Base-by-base conservation (phyloP, 176 grass and related monocot genomes). In the Juncus inflexus region DNA sequence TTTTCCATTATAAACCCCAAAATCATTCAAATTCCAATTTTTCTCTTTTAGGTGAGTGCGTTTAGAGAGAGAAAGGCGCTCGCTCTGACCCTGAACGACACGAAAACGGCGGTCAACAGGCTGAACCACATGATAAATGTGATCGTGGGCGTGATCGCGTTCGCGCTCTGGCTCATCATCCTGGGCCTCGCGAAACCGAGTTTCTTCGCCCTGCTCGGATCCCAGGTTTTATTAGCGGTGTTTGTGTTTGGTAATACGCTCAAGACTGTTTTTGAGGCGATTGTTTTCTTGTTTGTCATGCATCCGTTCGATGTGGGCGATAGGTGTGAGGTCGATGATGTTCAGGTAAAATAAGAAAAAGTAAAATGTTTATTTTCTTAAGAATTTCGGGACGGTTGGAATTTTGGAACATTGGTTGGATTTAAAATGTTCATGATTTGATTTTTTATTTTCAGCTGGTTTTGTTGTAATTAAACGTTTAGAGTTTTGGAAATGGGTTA, bases 261-360 rank as follows among this genome's bases (percentile, higher is more conserved):
- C 65, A 90, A 90, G 70, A 85, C 78, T 40, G n/a, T 85, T 9
- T 90, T 90, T 60, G 86, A 90, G 57, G 74, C 82, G 2, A 90
- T 90, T 12, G 56, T 90, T 3, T 90, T 90, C 62, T 52, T 90
- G 10, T 85, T 90, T 0, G 82, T 82, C 57, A 85, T 85, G 81
- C 86, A 90, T 75, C 82, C 86, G 5, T 90, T 82, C 19, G 86
- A 90, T 64, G 86, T 90, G n/a, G 86, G 86, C 66, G 86, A 90
- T 6, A 82, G 82, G 12, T 90, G 86, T 58, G 82, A 84, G 12
- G 81, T 90, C 63, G 82, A 81, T 12, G 82, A 5, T 12, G 75
- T 81, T 40, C 77, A 85, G 86, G 86, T 90, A 68, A 6, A 12
- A 47, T 47, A 47, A 47, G 49, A 64, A 5, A 37, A 51, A 58